Evolutionary conservation across 345 rosid species (phyloP).

Genomic region (Physaria fendleri): DNA sequence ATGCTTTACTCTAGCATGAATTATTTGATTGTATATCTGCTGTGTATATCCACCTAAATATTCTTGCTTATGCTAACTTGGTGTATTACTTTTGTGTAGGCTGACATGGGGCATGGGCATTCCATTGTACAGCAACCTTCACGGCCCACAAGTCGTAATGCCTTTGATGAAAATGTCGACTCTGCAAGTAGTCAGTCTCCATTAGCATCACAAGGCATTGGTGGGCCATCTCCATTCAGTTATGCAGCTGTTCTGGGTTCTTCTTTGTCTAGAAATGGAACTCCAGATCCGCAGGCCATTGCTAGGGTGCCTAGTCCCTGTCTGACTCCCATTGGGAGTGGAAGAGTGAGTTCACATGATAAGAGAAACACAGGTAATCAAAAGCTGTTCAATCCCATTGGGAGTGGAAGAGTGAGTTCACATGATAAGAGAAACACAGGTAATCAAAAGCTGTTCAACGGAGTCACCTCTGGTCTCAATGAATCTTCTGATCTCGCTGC

Average conservation of each 20-base stretch:
- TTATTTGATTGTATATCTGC: too few relatives aligned
- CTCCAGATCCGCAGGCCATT: conserved; percentile 80
- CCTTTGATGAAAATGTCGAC: conserved; percentile 56
- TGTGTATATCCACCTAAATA: too few relatives aligned
- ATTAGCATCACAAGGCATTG: too few relatives aligned
- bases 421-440: conserved; percentile 53
- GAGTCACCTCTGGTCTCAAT: conserved; percentile 41
- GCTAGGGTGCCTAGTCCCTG: conserved; percentile 90
- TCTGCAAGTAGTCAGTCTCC: conserved; percentile 42
- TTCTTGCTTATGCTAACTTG: not conserved
- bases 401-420: conserved; percentile 56
- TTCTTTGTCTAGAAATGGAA: conserved; percentile 71
- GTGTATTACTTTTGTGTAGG: conserved; percentile 38
- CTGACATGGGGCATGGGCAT: conserved; percentile 1
- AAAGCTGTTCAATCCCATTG: too few relatives aligned
- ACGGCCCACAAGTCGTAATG: conserved; percentile 78
- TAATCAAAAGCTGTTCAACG: conserved; percentile 48
- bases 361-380: too few relatives aligned
- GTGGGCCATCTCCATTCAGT: conserved; percentile 53
- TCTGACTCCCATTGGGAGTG: conserved; percentile 64
- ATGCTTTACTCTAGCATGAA: too few relatives aligned
- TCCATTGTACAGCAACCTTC: conserved; percentile 13
- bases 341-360: too few relatives aligned
- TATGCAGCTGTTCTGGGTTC: conserved; percentile 81
- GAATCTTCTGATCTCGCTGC: conserved; percentile 55